A percentile compares a stretch with the other conserved stretches of the same genome.
Evolutionary conservation across 345 rosid species (phyloP).

Genomic region (Corchorus capsularis): DNA sequence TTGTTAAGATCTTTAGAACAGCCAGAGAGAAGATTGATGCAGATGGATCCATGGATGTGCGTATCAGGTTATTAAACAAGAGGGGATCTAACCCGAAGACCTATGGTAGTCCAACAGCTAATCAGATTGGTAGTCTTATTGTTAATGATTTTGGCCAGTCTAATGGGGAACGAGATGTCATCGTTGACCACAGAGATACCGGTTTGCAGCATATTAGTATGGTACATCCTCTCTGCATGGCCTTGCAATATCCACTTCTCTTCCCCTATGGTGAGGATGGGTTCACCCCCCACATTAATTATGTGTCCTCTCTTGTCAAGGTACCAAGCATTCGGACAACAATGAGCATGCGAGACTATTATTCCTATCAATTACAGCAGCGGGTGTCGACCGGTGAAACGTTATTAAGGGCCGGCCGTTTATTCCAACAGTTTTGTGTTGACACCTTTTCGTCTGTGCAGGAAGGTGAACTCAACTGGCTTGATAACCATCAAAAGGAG

Average conservation of each 20-base stretch:
- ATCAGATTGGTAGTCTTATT: not conserved
- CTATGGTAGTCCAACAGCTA: too few relatives aligned
- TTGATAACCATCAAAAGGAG: not conserved
- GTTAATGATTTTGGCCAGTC: not conserved
- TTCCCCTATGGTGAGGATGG: constrained; percentile 3
- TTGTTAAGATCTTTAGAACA: too few relatives aligned
- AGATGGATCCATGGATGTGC: too few relatives aligned
- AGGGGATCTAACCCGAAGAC: too few relatives aligned
- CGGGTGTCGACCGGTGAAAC: accelerated
- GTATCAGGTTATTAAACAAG: too few relatives aligned
- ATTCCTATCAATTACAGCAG: not conserved
- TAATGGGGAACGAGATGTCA: too few relatives aligned
- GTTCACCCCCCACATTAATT: not conserved
- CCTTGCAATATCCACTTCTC: not conserved
- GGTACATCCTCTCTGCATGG: not conserved
- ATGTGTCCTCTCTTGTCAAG: not conserved
- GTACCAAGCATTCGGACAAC: not conserved
- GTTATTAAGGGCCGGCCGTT: not conserved
- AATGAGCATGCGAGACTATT: not conserved
- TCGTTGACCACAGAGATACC: too few relatives aligned
- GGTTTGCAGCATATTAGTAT: not conserved
- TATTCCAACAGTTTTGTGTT: not conserved
- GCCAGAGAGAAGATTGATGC: too few relatives aligned
- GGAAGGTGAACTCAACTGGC: not conserved
- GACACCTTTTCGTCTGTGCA: constrained; percentile 17